Evolutionary conservation across 2,329 filamentous ascomycete species (phyloP).

Genomic region (Aspergillus quadricinctus): DNA sequence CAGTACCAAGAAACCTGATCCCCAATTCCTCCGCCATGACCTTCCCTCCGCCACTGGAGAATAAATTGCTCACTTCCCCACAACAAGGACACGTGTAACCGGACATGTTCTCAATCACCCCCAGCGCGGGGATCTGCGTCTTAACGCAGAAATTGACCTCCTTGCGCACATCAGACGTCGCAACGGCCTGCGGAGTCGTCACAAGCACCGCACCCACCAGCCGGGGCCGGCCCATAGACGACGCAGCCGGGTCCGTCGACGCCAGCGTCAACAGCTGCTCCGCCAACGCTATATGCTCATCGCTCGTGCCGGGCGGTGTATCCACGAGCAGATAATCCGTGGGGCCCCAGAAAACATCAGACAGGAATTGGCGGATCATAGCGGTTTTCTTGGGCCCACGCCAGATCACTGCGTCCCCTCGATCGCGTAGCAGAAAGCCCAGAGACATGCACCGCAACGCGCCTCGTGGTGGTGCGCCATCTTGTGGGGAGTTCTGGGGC

Average conservation of each 20-base stretch:
- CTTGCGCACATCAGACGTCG: slow-evolving; percentile 89
- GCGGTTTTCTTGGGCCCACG: slow-evolving; percentile 97
- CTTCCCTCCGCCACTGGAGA: slow-evolving; percentile 83
- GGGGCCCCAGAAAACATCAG: slow-evolving; percentile 80
- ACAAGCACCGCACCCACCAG: slow-evolving; percentile 88
- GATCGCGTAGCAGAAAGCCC: slow-evolving; percentile 77
- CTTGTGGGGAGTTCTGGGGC: slow-evolving; percentile 6
- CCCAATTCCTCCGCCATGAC: slow-evolving; percentile 83
- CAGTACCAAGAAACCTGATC: slow-evolving; percentile 76
- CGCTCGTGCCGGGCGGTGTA: slow-evolving; percentile 91
- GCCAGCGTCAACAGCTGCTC: slow-evolving; percentile 66
- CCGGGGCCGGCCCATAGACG: slow-evolving; percentile 46
- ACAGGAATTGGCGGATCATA: slow-evolving; percentile 95
- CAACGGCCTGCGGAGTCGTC: slow-evolving; percentile 91
- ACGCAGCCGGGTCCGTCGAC: slow-evolving; percentile 22
- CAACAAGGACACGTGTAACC: slow-evolving; percentile 55
- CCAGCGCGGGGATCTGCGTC: slow-evolving; percentile 72
- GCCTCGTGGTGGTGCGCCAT: slow-evolving; percentile 25
- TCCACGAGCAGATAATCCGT: slow-evolving; percentile 94
- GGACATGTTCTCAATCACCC: slow-evolving; percentile 93
- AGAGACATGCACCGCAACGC: slow-evolving; percentile 74
- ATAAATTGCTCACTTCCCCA: slow-evolving; percentile 85
- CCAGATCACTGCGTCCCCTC: slow-evolving; percentile 94
- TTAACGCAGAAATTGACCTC: slow-evolving; percentile 91
- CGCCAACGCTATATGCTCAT: slow-evolving; percentile 93